Conservation (phyloP, 345 rosid genomes). For the Streptanthus diversifolius region DNA sequence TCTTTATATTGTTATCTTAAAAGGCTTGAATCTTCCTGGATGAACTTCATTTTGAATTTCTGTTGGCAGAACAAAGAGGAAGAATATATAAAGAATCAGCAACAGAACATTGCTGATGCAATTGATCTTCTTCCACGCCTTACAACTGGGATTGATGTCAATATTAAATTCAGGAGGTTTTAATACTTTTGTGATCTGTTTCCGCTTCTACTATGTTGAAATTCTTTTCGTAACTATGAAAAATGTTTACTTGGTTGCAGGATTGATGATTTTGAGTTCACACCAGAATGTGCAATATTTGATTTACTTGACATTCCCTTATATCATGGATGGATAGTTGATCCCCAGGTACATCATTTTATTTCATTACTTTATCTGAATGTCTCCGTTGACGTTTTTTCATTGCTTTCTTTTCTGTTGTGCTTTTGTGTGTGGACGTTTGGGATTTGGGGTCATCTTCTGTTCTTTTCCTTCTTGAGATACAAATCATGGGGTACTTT, state of each 20-base stretch:
- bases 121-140: slow-evolving; percentile 89
- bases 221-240: neutral
- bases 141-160: slow-evolving; percentile 96
- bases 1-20: neutral
- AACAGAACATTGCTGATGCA: slow-evolving; percentile 95
- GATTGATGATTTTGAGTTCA: slow-evolving; percentile 97
- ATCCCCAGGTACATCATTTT: slow-evolving; percentile 69
- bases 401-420: neutral
- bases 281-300: slow-evolving; percentile 95
- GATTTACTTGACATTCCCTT: slow-evolving; percentile 94
- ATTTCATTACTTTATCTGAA: neutral
- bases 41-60: slow-evolving; percentile 1
- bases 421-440: neutral
- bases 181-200: slow-evolving; percentile 10
- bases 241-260: slow-evolving; percentile 44
- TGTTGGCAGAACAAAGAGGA: slow-evolving; percentile 71
- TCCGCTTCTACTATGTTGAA: neutral
- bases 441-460: slow-evolving; percentile 14
- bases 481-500: slow-evolving; percentile 1
- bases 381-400: neutral
- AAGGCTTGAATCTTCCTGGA: neutral
- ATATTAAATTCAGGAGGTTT: slow-evolving; percentile 89
- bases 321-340: slow-evolving; percentile 99
- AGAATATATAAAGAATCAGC: slow-evolving; percentile 88
- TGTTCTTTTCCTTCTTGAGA: slow-evolving; percentile 4